Evolutionary conservation across 2,329 filamentous ascomycete species (phyloP), one percentile per base, ranked within the genome.

Genomic region (Colletotrichum plurivorum): DNA sequence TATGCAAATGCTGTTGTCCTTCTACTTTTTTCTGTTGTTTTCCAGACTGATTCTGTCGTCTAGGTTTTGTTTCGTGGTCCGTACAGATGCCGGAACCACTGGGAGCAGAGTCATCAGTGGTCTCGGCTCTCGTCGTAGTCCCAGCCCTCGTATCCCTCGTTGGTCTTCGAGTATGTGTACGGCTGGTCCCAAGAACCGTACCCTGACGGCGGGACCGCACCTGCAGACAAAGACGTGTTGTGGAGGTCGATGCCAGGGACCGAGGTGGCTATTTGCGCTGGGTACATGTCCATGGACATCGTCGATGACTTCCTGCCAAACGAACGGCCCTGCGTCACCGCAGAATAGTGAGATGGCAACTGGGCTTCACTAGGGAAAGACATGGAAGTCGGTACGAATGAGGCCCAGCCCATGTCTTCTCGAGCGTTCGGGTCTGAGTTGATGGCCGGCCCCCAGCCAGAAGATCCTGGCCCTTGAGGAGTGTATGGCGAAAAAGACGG

Each of bases 401-500:
- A 77, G 58, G 73, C 78, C 82, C 85, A 88, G 8, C 77, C 73
- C 67, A 85, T 76, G 22, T 86, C 84, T 52, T 84, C 83, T 18
- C 83, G 80, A 48, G 80, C 73, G 10, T 78, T 76, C 39, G 81
- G 65, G 45, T 84, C 82, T 7, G 81, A 75, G 57, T 79, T 77
- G 36, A 81, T 73, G 5, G 78, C 73, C 8, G 75, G 66, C 41
- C 78, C 75, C 86, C 85, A 87, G 3, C 81, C 75, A 27, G 81
- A 75, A 0, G 84, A 77, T 2, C 81, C 70, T 15, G 82, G 76
- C 1, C 78, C 77, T 49, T 83, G 80, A 22, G 82, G 80, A 6
- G 81, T 78, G 73, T 87, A 89, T 2, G 85, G 82, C 5, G 86
- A 84, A 69, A 85, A 86, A 3, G 83, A 84, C 0, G 85, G 80